Evolutionary conservation across 108 stramenopile genomes (phyloP), one percentile per base, ranked within the genome.

Genomic region (Nannochloropsis gaditana): DNA sequence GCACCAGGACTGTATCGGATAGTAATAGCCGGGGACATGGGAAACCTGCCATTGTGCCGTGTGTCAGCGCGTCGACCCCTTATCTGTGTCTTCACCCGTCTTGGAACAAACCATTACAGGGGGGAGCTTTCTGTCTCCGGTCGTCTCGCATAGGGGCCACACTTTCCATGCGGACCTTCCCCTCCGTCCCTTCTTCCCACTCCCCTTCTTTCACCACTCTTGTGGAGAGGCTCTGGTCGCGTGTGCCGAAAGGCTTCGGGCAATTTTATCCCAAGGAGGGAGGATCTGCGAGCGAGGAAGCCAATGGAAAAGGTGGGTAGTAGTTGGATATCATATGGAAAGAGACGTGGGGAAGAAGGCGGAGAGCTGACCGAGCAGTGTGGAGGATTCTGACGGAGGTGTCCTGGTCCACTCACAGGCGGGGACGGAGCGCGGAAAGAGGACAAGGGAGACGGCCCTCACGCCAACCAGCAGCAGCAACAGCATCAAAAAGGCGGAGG

Each of bases 231-330:
- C 41, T 31, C 41, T 42, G n/a, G 80, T 81, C 80, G 80, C 80
- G 80, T 11, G 41, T 87, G 10, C 87, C 87, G 47, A 80, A 82
- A 84, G 87, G 87, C n/a, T 87, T 87, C 59, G 87, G 84, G 5
- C 82, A 82, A 10, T 87, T 87, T 41, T 87, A 84, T 44, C 87
- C 87, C 21, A 82, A 84, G 44, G 83, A 45, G 41, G 80, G 21
- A 5, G 41, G 45, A 5, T 10, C 2, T 42, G 83, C 83, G 44
- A 44, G 45, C 17, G 43, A n/a, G 15, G 31, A n/a, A 11, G 21
- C 11, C 11, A 9, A 41, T 11, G 41, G 11, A 41, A 41, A 5
- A 81, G 8, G 21, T 31, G 41, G 41, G 21, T 31, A 3, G 19
- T 80, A 21, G 41, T 11, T 81, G 5, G 41, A 11, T 81, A 9